Evolutionary conservation across 2,329 filamentous ascomycete species (phyloP).

Genomic region (Verruconis gallopava): DNA sequence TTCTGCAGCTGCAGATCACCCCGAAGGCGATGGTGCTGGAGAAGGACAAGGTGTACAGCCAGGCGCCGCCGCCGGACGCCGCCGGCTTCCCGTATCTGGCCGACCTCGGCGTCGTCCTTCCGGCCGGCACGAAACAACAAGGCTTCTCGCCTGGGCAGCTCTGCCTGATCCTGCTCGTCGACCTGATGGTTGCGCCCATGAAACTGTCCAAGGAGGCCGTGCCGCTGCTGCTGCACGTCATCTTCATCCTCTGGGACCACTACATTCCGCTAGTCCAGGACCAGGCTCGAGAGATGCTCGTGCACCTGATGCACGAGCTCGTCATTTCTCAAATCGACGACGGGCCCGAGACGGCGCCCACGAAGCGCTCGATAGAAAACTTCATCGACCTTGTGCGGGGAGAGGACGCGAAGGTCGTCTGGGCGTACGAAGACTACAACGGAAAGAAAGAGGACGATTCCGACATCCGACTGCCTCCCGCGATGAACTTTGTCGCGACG

Average conservation of each 20-base stretch:
- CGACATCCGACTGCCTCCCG: constrained; percentile 66
- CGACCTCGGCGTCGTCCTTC: constrained; percentile 65
- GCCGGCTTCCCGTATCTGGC: constrained; percentile 75
- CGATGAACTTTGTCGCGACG: constrained; percentile 74
- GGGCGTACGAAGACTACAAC: constrained; percentile 89
- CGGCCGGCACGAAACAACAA: constrained; percentile 59
- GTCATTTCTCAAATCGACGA: constrained; percentile 72
- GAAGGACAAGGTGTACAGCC: constrained; percentile 35
- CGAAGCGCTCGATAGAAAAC: constrained; percentile 68
- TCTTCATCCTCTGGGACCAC: constrained; percentile 93
- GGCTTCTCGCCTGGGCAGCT: constrained; percentile 88
- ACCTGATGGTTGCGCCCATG: constrained; percentile 87
- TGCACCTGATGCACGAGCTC: constrained; percentile 91
- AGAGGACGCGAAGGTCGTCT: constrained; percentile 74
- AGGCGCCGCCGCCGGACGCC: constrained; percentile 54
- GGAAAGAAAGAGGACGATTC: constrained; percentile 59
- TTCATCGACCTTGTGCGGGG: constrained; percentile 77
- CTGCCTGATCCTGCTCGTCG: constrained; percentile 84
- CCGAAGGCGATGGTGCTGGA: constrained; percentile 97
- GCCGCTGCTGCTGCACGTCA: constrained; percentile 76
- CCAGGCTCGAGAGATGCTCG: constrained; percentile 92
- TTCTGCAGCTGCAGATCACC: constrained; percentile 77
- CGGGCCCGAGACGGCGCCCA: constrained; percentile 46
- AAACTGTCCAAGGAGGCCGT: constrained; percentile 67
- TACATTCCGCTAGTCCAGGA: constrained; percentile 92